These are phyloP conservation scores for Hypoxylon sp. DNA, from an alignment of 2,329 filamentous ascomycete genomes.

Conservation along the genomic window DNA sequence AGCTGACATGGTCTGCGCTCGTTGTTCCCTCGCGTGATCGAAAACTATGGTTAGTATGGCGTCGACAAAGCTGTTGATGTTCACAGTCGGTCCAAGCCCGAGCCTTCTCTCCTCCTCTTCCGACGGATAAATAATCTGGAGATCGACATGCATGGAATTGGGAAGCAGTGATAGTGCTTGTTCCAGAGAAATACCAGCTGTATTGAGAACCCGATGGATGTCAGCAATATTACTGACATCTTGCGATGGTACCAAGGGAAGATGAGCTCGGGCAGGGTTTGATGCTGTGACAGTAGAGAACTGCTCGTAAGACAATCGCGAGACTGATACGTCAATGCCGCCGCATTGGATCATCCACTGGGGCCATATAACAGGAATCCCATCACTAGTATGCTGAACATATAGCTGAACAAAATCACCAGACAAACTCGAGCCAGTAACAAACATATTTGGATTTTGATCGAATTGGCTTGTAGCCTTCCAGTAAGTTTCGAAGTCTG, in stretches of 20 bases:
- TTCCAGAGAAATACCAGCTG: constrained; percentile 82
- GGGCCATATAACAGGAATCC: constrained; percentile 88
- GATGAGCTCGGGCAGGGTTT: constrained; percentile 61
- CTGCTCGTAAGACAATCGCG: constrained; percentile 81
- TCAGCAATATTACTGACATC: constrained; percentile 71
- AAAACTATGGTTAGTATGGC: constrained; percentile 88
- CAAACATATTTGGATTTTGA: constrained; percentile 85
- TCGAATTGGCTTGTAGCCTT: constrained; percentile 96
- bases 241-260: constrained; percentile 62
- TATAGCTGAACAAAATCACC: constrained; percentile 95
- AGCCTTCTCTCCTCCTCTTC: constrained; percentile 78
- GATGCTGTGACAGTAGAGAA: constrained; percentile 70
- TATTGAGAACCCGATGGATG: constrained; percentile 80
- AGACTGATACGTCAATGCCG: constrained; percentile 85
- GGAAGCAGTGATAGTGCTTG: constrained; percentile 84
- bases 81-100: constrained; percentile 79
- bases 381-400: constrained; percentile 91
- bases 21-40: constrained; percentile 82
- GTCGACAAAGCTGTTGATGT: constrained; percentile 91
- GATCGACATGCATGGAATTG: constrained; percentile 85
- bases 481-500: constrained; percentile 99
- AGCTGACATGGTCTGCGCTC: constrained; percentile 72
- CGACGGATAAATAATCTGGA: constrained; percentile 92
- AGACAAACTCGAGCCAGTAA: constrained; percentile 94
- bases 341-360: constrained; percentile 83